Conservation (phyloP, 176 grass and related monocot genomes). For the Eragrostis curvula region DNA sequence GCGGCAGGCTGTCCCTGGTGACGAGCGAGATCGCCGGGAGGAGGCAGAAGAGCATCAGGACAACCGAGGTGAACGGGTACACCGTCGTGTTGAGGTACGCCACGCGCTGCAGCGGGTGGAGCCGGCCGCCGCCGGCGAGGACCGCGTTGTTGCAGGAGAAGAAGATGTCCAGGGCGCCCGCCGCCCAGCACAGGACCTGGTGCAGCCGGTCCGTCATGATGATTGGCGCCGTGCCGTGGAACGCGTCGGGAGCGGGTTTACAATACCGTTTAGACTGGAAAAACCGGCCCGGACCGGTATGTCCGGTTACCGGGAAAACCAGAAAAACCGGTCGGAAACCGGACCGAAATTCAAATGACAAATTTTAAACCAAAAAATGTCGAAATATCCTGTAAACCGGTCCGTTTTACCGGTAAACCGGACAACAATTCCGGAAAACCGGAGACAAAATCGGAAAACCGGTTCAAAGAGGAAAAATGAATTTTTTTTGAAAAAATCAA, state of each 20-base stretch:
- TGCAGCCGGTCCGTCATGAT: conserved; percentile 34
- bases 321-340: too few relatives aligned
- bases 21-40: conserved; percentile 25
- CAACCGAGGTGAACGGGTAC: conserved; percentile 45
- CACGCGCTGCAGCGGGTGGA: conserved; percentile 39
- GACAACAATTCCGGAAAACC: too few relatives aligned
- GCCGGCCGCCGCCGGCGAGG: conserved; percentile 6
- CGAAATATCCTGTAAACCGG: too few relatives aligned
- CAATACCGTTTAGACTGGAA: too few relatives aligned
- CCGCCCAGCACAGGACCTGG: conserved; percentile 39
- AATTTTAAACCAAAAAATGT: too few relatives aligned
- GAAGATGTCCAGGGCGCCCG: conserved; percentile 49
- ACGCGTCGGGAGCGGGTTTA: conserved; percentile 39
- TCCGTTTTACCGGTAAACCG: too few relatives aligned
- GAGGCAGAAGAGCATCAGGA: conserved; percentile 29
- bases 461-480: too few relatives aligned
- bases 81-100: conserved; percentile 50
- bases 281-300: too few relatives aligned
- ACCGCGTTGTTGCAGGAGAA: conserved; percentile 43
- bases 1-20: not conserved
- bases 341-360: too few relatives aligned
- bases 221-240: conserved; percentile 35
- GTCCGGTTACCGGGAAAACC: too few relatives aligned
- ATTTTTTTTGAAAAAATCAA: too few relatives aligned
- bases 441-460: too few relatives aligned